Base-by-base conservation (phyloP, 1,284 basidiomycete genomes). In the Microbotryum lychnidis-dioicae region DNA sequence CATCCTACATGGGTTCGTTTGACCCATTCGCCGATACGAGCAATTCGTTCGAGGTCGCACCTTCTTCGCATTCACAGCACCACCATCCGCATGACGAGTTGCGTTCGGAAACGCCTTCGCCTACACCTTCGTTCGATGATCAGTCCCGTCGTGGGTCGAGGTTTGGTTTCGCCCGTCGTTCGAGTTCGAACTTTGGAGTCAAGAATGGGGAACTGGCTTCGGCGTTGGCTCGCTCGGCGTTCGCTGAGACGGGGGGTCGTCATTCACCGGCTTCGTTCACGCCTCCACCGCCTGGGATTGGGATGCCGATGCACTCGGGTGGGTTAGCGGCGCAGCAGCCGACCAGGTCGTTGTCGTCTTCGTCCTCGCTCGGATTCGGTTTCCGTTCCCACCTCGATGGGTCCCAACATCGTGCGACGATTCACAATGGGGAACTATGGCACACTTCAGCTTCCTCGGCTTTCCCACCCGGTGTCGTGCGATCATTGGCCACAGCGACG, bases 1-100 rank as follows among this genome's bases (percentile, higher is more conserved):
- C 63, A 23, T 56, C 60, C 8, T 68, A 68, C 50, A 42, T 63
- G 21, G 66, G 66, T 23, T 65, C 66, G 25, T 68, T 68, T 50
- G 66, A 68, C 20, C 66, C 66, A 7, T 68, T 68, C 56, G 59
- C 66, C 6, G 66, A 67, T 27, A 25, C 46, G 16, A 20, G 50
- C 31, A 42, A 42, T 53, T 60, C 18, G 54, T 45, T 14, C 58
- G 53, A 46, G 57, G 58, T 4, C 58, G 60, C 57, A 2, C 50
- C 56, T 20, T 60, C 57, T 45, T 56, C 54, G 23, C n/a, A 12
- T 45, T 56, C 54, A 25, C 37, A 37, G 18, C 54, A n/a, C 25
- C 25, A 25, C 16, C 25, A 21, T 29, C 60, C 58, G 47, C 64
- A 33, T 60, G 51, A 57, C 16, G 57, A 47, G 7, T 49, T 44